A percentile compares a stretch with the other conserved stretches of the same genome.
phyloP scores from a whole-genome alignment of 225 moss, liverwort and hornwort species.

The Climacium dendroides region DNA sequence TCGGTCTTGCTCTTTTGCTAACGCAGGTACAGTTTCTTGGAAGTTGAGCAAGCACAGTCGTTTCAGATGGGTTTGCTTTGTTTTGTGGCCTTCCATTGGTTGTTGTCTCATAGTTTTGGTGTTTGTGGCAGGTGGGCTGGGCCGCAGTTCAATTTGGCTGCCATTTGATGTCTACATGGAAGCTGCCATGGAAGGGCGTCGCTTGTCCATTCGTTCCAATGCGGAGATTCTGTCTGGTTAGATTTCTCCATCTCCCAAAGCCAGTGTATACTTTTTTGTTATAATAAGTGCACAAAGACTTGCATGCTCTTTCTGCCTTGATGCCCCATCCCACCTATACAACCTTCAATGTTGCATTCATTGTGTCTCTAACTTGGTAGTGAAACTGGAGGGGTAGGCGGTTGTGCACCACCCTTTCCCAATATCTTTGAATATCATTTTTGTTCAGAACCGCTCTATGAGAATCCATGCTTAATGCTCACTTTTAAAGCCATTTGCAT shows the following conservation, averaged over 20 bases:
- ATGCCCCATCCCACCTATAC: neutral
- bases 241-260: neutral
- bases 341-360: neutral
- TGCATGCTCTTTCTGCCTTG: neutral
- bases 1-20: slow-evolving; percentile 45
- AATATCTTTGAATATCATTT: neutral
- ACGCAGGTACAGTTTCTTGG: slow-evolving; percentile 20
- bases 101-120: neutral
- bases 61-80: neutral
- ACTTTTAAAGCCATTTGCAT: neutral
- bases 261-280: neutral
- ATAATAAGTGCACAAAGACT: neutral
- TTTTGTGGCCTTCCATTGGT: neutral
- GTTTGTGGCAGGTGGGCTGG: slow-evolving; percentile 28
- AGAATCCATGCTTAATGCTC: too few species aligned
- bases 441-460: neutral
- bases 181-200: slow-evolving; percentile 50
- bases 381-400: neutral
- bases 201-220: slow-evolving; percentile 38
- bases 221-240: slow-evolving; percentile 38
- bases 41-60: neutral
- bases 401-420: neutral
- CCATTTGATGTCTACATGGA: slow-evolving; percentile 53
- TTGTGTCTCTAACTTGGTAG: neutral
- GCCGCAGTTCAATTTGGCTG: slow-evolving; percentile 41